Evolutionary conservation across 257 asterid genomes (phyloP).

Genomic region (Petunia secreta): DNA sequence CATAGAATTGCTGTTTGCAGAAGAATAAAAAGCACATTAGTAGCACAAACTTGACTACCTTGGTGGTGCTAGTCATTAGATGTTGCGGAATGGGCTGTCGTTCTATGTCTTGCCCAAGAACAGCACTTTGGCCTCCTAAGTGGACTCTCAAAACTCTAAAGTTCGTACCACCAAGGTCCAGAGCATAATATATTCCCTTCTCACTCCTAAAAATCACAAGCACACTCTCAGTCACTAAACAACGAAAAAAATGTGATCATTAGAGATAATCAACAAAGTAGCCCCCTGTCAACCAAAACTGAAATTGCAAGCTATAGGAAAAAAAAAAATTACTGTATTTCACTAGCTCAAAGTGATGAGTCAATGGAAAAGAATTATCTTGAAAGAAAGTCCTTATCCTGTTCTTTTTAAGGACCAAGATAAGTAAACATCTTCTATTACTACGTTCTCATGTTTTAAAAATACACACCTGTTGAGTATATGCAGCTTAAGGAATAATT

Average conservation of each 20-base stretch:
- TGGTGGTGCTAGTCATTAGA: slow-evolving; percentile 58
- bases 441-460: neutral
- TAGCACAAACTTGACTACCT: slow-evolving; percentile 47
- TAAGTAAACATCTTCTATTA: neutral
- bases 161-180: slow-evolving; percentile 76
- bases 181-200: slow-evolving; percentile 58
- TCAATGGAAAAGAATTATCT: slow-evolving; percentile 14
- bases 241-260: neutral
- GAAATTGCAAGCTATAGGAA: neutral
- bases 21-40: neutral
- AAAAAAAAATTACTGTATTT: neutral
- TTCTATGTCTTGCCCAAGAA: slow-evolving; percentile 47
- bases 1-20: neutral
- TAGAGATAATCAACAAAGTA: neutral
- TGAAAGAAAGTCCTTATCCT: neutral
- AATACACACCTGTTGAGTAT: neutral
- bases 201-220: slow-evolving; percentile 44
- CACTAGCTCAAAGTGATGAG: neutral
- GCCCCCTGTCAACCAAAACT: neutral
- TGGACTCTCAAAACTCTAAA: slow-evolving; percentile 68
- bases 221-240: neutral
- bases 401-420: neutral
- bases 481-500: neutral
- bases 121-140: slow-evolving; percentile 61
- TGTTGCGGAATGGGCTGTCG: slow-evolving; percentile 62